These are phyloP conservation scores for Cercospora sesami DNA, from an alignment of 2,329 filamentous ascomycete genomes.

Conservation along the genomic window DNA sequence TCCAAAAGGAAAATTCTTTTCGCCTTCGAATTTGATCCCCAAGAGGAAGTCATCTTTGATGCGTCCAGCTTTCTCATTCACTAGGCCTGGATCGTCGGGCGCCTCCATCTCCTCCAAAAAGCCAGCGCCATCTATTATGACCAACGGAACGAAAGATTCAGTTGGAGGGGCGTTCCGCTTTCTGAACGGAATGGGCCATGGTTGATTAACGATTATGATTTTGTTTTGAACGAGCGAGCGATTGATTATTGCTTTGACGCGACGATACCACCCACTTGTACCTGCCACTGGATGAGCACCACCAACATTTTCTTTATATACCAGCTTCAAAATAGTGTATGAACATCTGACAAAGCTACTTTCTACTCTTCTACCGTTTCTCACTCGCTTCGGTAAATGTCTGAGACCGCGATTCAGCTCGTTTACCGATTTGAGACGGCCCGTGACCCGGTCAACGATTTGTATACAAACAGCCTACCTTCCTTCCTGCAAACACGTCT, in stretches of 20 bases:
- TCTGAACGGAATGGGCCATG: not conserved
- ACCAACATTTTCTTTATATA: not conserved
- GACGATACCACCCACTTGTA: constrained; percentile 5
- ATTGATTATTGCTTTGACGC: not conserved
- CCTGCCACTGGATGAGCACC: not conserved
- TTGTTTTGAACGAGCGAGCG: not conserved
- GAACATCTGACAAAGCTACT: not conserved
- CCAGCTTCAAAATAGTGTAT: not conserved
- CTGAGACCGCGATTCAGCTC: not conserved
- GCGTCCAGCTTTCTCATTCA: not conserved
- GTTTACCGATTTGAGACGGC: not conserved
- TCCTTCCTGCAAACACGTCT: not conserved
- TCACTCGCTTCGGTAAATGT: not conserved
- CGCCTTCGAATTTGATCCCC: not conserved
- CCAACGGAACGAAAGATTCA: not conserved
- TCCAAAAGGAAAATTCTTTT: not conserved
- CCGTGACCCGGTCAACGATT: not conserved
- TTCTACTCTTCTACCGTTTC: not conserved
- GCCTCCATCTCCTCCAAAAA: constrained; percentile 1
- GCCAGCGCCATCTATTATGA: constrained; percentile 1
- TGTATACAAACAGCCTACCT: not conserved
- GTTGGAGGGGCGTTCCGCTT: not conserved
- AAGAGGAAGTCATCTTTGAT: constrained; percentile 8
- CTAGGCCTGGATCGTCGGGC: constrained; percentile 4
- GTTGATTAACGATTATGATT: not conserved